These are phyloP conservation scores for Euphorbia celastroides DNA, from an alignment of 441 rosid genomes.

Conservation along the genomic window DNA sequence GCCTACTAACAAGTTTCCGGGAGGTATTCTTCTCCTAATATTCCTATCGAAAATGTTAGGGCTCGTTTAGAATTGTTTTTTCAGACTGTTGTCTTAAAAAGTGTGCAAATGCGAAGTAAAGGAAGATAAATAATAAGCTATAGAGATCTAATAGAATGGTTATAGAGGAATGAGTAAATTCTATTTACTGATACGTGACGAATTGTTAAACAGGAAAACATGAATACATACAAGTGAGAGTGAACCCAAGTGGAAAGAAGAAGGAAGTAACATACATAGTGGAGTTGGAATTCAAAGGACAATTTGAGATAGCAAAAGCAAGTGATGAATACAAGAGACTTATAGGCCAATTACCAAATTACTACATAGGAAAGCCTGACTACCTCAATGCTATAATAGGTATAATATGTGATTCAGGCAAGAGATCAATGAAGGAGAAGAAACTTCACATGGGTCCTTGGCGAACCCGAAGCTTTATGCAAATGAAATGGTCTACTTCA, in stretches of 20 bases:
- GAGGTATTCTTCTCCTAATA: conserved; percentile 24
- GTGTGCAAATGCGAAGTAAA: too few species aligned
- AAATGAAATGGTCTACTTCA: conserved; percentile 49
- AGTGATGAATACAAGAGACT: conserved; percentile 35
- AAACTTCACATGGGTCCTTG: conserved; percentile 51
- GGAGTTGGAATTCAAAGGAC: conserved; percentile 43
- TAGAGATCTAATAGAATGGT: too few species aligned
- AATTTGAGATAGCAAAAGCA: conserved; percentile 46
- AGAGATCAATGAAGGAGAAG: conserved; percentile 48
- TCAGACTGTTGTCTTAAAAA: too few species aligned
- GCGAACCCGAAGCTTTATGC: conserved; percentile 52
- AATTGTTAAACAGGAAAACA: conserved; percentile 28
- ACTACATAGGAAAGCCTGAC: conserved; percentile 42
- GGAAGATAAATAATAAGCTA: too few species aligned
- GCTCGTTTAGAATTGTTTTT: too few species aligned
- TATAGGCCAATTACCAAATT: conserved; percentile 31
- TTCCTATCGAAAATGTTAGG: too few species aligned
- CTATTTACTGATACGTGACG: too few species aligned
- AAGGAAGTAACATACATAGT: conserved; percentile 33
- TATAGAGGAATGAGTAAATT: too few species aligned
- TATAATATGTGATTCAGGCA: conserved; percentile 37
- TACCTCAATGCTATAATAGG: conserved; percentile 34
- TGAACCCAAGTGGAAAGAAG: conserved; percentile 27
- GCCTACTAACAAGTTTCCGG: conserved; percentile 33
- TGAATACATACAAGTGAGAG: conserved; percentile 34